Percentiles rank a stretch among this genome's conserved stretches.
phyloP scores from a whole-genome alignment of 306 rosid genomes.

The Luffa acutangula region DNA sequence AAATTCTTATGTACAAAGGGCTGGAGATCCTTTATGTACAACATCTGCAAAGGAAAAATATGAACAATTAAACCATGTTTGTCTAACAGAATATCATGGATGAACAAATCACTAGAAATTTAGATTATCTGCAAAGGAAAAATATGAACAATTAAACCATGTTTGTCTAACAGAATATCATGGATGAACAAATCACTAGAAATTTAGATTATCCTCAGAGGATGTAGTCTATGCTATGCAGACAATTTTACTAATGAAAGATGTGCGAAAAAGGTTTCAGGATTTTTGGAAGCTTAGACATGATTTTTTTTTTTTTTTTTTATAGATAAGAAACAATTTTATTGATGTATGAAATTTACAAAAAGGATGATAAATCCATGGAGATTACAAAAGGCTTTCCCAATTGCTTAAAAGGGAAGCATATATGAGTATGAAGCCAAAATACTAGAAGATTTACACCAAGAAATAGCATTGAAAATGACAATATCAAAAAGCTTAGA shows the following conservation, averaged over 20 bases:
- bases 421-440: too few species aligned
- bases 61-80: background rate
- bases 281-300: background rate
- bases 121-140: constrained; percentile 14
- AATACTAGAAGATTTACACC: too few species aligned
- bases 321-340: too few species aligned
- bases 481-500: too few species aligned
- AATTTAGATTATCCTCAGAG: background rate
- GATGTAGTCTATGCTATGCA: background rate
- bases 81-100: background rate
- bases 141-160: background rate
- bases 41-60: constrained; percentile 12
- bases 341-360: too few species aligned
- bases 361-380: too few species aligned
- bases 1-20: background rate
- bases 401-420: too few species aligned
- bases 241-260: background rate
- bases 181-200: background rate
- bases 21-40: constrained; percentile 5
- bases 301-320: too few species aligned
- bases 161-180: background rate
- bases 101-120: background rate
- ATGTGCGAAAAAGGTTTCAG: background rate
- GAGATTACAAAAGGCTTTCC: too few species aligned
- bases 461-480: too few species aligned